Conservation (phyloP, 169 alveolate genomes). For the Plasmodium gaboni region DNA sequence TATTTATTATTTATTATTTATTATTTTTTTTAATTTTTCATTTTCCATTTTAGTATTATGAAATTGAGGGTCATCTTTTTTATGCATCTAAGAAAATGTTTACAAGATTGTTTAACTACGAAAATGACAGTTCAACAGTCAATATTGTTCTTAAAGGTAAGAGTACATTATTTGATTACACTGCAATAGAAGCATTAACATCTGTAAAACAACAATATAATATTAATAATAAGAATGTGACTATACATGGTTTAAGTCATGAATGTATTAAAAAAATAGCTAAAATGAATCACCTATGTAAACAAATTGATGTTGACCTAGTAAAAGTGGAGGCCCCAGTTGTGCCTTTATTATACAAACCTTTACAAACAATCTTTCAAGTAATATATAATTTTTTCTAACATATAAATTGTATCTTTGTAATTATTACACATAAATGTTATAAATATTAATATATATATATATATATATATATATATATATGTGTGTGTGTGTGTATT, state of each 20-base stretch:
- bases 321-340: slow-evolving; percentile 88
- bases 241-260: slow-evolving; percentile 86
- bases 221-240: slow-evolving; percentile 23
- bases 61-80: slow-evolving; percentile 88
- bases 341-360: slow-evolving; percentile 83
- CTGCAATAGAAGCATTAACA: slow-evolving; percentile 88
- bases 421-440: background rate
- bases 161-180: slow-evolving; percentile 87
- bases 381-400: slow-evolving; percentile 4
- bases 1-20: slow-evolving; percentile 8
- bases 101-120: slow-evolving; percentile 84
- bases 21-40: background rate
- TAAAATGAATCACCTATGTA: slow-evolving; percentile 86
- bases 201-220: slow-evolving; percentile 80
- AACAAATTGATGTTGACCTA: slow-evolving; percentile 88
- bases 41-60: slow-evolving; percentile 85
- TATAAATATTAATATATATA: background rate
- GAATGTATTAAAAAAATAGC: slow-evolving; percentile 91
- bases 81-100: slow-evolving; percentile 87
- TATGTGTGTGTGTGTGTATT: background rate
- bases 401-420: background rate
- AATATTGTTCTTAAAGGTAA: slow-evolving; percentile 83
- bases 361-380: slow-evolving; percentile 39
- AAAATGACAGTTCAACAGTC: slow-evolving; percentile 86
- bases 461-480: background rate